Base-by-base conservation (phyloP, 1,284 basidiomycete genomes). In the Cronartium quercuum region DNA sequence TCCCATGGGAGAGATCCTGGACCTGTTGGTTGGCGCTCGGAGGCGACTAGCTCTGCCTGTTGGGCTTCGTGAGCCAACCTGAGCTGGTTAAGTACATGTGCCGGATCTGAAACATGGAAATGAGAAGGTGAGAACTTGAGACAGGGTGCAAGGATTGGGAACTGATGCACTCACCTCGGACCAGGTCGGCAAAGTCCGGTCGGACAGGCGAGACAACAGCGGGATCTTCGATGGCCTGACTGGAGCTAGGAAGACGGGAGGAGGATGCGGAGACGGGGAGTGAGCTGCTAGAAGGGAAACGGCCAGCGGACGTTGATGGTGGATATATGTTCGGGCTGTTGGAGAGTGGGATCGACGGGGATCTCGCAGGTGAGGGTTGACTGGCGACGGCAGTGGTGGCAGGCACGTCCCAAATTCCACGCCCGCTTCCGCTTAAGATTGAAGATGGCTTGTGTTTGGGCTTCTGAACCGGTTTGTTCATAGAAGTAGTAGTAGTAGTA, bases 21-120 rank as follows among this genome's bases (percentile, higher is more conserved):
- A 29, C 5, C 21, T 6, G 34, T 37, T 3, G 15, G 18, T 55
- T 3, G 37, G 13, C 12, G n/a, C 9, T 3, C 3, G 18, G n/a
- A 15, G 34, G 34, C 24, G 38, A 5, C n/a, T 66, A 6, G 37
- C 6, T 2, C 13, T n/a, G 13, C 24, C 6, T n/a, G 6, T 57
- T 24, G 51, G 21, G 15, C 15, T 29, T 55, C 51, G 6, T 57
- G 29, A 1, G 47, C 47, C 12, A 24, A 13, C 47, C 58, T 58
- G 29, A 68, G 66, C 37, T 57, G 66, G 15, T 9, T 57, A 35
- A 68, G 44, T 21, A 68, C 38, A 38, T 38, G 21, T 12, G 67
- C 67, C 12, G 67, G 67, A 24, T 68, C 67, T 68, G 35, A 41
- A 6, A 29, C 15, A n/a, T n/a, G n/a, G n/a, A n/a, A n/a, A n/a